Base-by-base conservation (phyloP, 345 rosid genomes). In the Gossypium raimondii region DNA sequence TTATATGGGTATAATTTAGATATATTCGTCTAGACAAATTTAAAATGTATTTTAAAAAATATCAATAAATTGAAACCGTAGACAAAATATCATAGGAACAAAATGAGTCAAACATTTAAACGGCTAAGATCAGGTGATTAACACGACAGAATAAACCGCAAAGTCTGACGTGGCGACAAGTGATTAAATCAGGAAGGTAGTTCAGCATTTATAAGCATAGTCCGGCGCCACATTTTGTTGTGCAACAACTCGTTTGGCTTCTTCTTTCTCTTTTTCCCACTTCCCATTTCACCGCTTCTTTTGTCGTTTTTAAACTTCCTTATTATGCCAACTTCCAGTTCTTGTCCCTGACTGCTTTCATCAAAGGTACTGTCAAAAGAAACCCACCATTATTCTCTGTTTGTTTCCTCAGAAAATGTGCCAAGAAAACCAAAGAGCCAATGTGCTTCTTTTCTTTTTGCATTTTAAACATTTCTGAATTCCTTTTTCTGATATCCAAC, bases 321-420 rank as follows among this genome's bases (percentile, higher is more conserved):
- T 13, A 48, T 12, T 47, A 69, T 69, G 73, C 11, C 1, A 70
- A 70, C 59, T n/a, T 14, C 56, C 13, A 47, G 38, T 67, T 7
- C 43, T 13, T 69, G 60, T 69, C 60, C 11, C 73, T 69, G 73
- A 69, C 16, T 45, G 41, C 58, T 68, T 68, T 48, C 17, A 68
- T 4, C 11, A 70, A 52, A 70, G 60, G 61, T 70, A 29, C 27
- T 29, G 17, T 34, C 47, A 29, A 52, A 70, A 52, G 48, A 70
- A n/a, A 70, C 2, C 7, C 0, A 51, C 59, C 24, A 51, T 29
- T 70, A 57, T 29, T 51, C 45, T 27, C 24, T 17, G 47, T 52
- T 70, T 4, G 60, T 70, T 52, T 52, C 10, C 17, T 29, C 22
- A 29, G 73, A 70, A 52, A 70, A 51, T 29, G 17, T n/a, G 73